Base-by-base conservation (phyloP, 2,329 filamentous ascomycete genomes). In the Scedosporium aurantiacum region DNA sequence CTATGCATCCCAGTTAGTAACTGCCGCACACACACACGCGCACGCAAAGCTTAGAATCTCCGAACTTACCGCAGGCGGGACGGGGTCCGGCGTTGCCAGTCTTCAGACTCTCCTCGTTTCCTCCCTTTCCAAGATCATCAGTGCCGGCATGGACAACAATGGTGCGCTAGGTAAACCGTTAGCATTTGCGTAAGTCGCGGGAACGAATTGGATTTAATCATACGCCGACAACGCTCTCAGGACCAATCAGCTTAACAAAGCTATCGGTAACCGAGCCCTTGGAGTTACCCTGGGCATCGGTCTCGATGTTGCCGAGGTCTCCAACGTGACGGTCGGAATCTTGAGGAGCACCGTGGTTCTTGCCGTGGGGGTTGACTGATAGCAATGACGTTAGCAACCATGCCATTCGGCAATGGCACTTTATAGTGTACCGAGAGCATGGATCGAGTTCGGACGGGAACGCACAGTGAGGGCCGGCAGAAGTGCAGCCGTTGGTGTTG, bases 401-500 rank as follows among this genome's bases (percentile, higher is more conserved):
- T 40, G 1, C 12, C 16, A 1, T 23, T 10, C 25, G 25, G 43
- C 45, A 43, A 23, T 21, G 14, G 3, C 50, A 21, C 50, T 14
- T 25, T 25, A 5, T 2, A 21, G 4, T n/a, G n/a, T 55, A 7
- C 27, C n/a, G 23, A 50, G 58, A 67, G 62, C 56, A 47, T 63
- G 23, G 57, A 65, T 32, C 10, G 14, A 37, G 32, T 3, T 12
- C 32, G 10, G 14, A 37, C 8, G 25, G 43, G 12, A 41, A 79
- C 90, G 75, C 81, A 96, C 91, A 99, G 83, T 99, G 94, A 78
- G 94, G 93, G 61, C 94, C 94, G 68, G 94, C 94, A 68, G 90
- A 96, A 68, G 93, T 97, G 89, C 94, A 99, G 77, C 94, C 94
- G 80, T 99, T 99, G 83, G 94, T 97, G 85, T 97, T 97, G 85